Evolutionary conservation across 139 green algal species (phyloP).

Genomic region (Volvox africanus): DNA sequence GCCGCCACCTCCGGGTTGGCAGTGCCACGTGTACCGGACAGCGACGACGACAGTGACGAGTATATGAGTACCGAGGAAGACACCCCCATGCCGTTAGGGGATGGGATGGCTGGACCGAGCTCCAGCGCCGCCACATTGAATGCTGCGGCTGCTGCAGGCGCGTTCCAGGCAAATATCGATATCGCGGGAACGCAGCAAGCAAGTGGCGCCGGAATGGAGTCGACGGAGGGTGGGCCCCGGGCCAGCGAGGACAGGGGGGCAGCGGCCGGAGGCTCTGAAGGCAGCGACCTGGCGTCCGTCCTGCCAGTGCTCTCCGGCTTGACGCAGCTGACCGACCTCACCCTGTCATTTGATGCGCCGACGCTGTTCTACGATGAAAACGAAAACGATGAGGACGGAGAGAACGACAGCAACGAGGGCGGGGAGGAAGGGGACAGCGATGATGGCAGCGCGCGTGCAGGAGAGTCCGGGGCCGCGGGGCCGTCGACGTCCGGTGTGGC

Average conservation of each 20-base stretch:
- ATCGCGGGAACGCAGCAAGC: too few species aligned
- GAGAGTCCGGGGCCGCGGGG: neutral
- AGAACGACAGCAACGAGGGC: neutral
- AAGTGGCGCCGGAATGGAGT: neutral
- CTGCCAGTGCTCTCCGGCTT: neutral
- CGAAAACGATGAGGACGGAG: neutral
- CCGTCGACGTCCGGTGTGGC: neutral
- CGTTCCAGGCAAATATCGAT: too few species aligned
- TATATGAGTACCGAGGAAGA: slow-evolving; percentile 35
- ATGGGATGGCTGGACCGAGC: neutral
- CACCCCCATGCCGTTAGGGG: neutral
- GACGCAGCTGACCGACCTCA: slow-evolving; percentile 34
- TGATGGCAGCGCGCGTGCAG: neutral
- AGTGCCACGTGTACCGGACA: neutral
- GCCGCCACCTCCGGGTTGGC: neutral
- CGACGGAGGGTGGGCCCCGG: neutral
- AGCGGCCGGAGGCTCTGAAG: neutral
- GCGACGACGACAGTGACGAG: slow-evolving; percentile 22
- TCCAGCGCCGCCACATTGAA: neutral
- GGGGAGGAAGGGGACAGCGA: neutral
- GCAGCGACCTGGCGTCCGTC: neutral
- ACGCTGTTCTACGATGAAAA: slow-evolving; percentile 28
- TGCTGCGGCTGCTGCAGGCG: too few species aligned
- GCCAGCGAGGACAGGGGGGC: neutral
- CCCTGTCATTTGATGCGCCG: slow-evolving; percentile 33